Percentiles rank a stretch among this genome's conserved stretches.
Evolutionary conservation across 139 green algal genomes (phyloP).

Genomic region (Micromonas commoda): DNA sequence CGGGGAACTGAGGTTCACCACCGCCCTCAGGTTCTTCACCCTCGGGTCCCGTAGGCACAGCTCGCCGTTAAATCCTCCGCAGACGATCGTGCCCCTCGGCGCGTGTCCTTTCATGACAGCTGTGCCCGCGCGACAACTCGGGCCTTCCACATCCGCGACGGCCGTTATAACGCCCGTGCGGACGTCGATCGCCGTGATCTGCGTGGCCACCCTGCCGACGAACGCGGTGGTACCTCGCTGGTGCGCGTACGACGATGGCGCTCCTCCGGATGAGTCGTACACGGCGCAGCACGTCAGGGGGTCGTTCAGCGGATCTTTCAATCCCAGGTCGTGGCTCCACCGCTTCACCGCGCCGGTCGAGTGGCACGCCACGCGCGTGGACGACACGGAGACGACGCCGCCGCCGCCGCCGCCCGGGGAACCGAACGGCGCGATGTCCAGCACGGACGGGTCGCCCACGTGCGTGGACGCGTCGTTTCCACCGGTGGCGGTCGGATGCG

Average conservation of each 20-base stretch:
- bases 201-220: background rate
- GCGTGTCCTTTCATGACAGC: background rate
- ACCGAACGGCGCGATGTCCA: background rate
- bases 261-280: too few species aligned
- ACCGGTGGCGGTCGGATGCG: background rate
- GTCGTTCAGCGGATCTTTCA: too few species aligned
- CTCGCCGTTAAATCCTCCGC: conserved; percentile 1
- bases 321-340: background rate
- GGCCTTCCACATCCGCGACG: background rate
- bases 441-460: too few species aligned
- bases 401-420: background rate
- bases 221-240: background rate
- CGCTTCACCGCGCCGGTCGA: background rate
- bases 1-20: too few species aligned
- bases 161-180: background rate
- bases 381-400: background rate
- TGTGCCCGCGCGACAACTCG: too few species aligned
- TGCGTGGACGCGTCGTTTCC: too few species aligned
- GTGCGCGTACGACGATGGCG: conserved; percentile 7
- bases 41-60: conserved; percentile 12
- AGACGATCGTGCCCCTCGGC: background rate
- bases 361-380: background rate
- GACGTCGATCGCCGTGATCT: background rate
- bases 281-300: too few species aligned
- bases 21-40: background rate